Evolutionary conservation across 1,284 basidiomycete genomes (phyloP), one percentile per base, ranked within the genome.

Genomic region (Leccinum griseonigrum): DNA sequence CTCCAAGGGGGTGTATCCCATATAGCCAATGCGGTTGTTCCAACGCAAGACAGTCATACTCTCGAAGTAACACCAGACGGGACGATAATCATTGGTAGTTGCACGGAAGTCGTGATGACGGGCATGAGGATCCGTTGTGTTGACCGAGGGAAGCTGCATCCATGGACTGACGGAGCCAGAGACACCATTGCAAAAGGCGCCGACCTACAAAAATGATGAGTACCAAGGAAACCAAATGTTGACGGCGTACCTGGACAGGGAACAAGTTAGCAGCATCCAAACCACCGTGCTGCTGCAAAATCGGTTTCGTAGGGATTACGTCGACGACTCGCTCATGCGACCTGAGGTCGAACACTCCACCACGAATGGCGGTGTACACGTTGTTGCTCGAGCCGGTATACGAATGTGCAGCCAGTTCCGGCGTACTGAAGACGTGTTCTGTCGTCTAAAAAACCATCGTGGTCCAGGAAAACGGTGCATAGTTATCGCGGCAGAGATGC

Each of bases 51-150:
- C 78, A 7, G 90, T 88, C 94, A 96, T 96, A 66, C 81, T 84
- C 79, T 99, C 92, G 68, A 91, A 94, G 77, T 99, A 10, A 32
- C 10, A 99, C 97, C 97, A 99, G 13, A 7, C 22, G 74, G 95
- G 95, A 26, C 96, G 87, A 1, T 90, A 90, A 72, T 99, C 97
- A 64, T 89, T 91, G 29, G 90, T 92, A 70, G 81, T 88, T 0
- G 86, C 87, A 48, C 96, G 90, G 86, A 99, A 99, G 75, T 98
- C 97, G 75, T 99, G 96, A 74, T 99, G 99, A 67, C 87, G 81
- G n/a, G 91, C 79, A 70, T 94, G 92, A 6, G 77, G 70, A 69
- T 95, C 91, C 26, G 92, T 90, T 56, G 83, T 84, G 80, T 99
- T 99, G 64, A 80, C 83, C 11, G 90, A 85, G 69, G 88, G 85